phyloP scores from a whole-genome alignment of 495 filamentous ascomycete genomes.

The Staphylotrichum longicolle region DNA sequence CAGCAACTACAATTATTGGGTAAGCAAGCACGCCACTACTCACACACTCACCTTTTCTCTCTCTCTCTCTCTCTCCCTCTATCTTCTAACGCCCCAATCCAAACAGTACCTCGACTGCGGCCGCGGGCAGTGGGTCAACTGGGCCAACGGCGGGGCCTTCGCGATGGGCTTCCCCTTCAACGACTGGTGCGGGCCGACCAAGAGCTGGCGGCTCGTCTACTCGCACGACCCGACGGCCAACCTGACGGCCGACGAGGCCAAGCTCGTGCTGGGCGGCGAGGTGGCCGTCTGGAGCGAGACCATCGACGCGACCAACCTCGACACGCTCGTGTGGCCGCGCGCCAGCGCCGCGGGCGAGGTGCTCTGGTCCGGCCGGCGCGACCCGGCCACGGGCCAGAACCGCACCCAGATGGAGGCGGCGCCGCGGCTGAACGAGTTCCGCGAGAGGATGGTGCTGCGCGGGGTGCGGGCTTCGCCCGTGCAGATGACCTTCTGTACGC shows the following conservation, averaged over 20 bases:
- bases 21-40: slow-evolving; percentile 29
- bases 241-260: slow-evolving; percentile 53
- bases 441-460: slow-evolving; percentile 65
- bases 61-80: not conserved
- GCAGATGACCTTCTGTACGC: slow-evolving; percentile 54
- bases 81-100: not conserved
- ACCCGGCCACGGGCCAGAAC: slow-evolving; percentile 56
- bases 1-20: slow-evolving; percentile 76
- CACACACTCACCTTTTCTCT: not conserved
- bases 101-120: slow-evolving; percentile 77
- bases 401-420: slow-evolving; percentile 62
- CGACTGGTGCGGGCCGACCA: slow-evolving; percentile 72
- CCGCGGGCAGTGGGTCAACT: slow-evolving; percentile 72
- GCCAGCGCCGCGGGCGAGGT: slow-evolving; percentile 69
- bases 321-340: slow-evolving; percentile 74
- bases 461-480: slow-evolving; percentile 61
- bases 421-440: slow-evolving; percentile 64
- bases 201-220: slow-evolving; percentile 78
- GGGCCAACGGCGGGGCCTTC: slow-evolving; percentile 46
- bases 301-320: slow-evolving; percentile 66
- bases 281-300: slow-evolving; percentile 76
- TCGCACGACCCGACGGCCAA: slow-evolving; percentile 65
- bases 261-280: slow-evolving; percentile 74
- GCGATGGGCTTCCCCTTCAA: slow-evolving; percentile 59
- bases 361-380: slow-evolving; percentile 67